A percentile compares a stretch with the other conserved stretches of the same genome.
Conservation (phyloP, 139 green algal genomes). For the Tetradesmus obliquus region DNA sequence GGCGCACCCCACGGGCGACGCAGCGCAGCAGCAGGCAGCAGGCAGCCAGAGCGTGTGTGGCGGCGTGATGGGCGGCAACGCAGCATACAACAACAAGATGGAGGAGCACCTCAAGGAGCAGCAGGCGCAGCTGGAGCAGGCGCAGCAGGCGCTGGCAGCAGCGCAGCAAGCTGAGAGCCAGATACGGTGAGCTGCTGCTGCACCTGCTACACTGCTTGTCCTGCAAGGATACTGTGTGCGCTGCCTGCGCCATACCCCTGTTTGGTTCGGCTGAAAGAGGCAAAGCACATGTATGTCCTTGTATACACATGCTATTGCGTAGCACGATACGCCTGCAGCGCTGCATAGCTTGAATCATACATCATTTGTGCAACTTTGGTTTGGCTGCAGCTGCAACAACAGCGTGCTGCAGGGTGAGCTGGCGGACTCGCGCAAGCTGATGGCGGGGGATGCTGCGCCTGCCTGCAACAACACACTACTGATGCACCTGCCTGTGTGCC, state of each 20-base stretch:
- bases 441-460: slow-evolving; percentile 64
- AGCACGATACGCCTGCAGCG: too few relatives aligned
- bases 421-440: slow-evolving; percentile 49
- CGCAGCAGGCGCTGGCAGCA: slow-evolving; percentile 60
- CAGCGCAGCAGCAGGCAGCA: not conserved
- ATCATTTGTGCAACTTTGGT: too few relatives aligned
- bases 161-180: slow-evolving; percentile 55
- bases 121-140: slow-evolving; percentile 84
- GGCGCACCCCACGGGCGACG: not conserved
- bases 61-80: slow-evolving; percentile 8
- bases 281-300: too few relatives aligned
- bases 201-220: not conserved
- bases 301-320: too few relatives aligned
- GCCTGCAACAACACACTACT: not conserved
- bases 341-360: too few relatives aligned
- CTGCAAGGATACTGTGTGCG: not conserved
- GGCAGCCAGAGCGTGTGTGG: not conserved
- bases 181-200: slow-evolving; percentile 39
- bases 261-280: too few relatives aligned
- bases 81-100: slow-evolving; percentile 76
- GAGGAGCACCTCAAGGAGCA: slow-evolving; percentile 87
- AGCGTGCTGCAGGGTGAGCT: slow-evolving; percentile 48
- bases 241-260: too few relatives aligned
- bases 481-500: not conserved
- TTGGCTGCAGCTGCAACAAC: not conserved